Evolutionary conservation across 805 yeast species (phyloP), one percentile per base, ranked within the genome.

Genomic region (Kregervanrija delftensis): DNA sequence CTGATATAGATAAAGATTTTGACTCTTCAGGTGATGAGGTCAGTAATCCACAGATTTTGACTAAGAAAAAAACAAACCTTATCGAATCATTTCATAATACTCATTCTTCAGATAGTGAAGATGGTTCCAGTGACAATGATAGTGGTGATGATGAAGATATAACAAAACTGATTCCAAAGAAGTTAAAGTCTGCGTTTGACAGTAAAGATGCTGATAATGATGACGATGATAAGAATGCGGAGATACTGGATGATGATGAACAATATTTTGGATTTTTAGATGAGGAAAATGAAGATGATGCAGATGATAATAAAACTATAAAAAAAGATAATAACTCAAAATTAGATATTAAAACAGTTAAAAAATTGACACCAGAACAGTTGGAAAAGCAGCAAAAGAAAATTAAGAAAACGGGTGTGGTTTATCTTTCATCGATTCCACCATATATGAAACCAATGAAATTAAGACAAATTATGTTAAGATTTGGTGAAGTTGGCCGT

Each of bases 401-500:
- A 53, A 72, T 76, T 33, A 77, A 73, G 49, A 81, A 76, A 54
- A 82, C 96, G 0, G 99, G 99, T 5, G 96, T 93, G 2, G 83
- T 95, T n/a, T 93, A 93, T 55, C 64, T 93, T 3, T 89, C 97
- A 0, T 76, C 83, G 41, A 77, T 93, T 9, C 99, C 99, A 0
- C 99, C 99, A 22, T 93, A 85, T 60, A 93, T 93, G 99, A 90
- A 90, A 60, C 98, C 99, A 1, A 78, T 83, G 2, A 93, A 89
- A 60, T 70, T 93, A 65, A 74, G 95, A 55, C 93, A 89, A 42
- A 76, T 93, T 11, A 68, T 93, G 32, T 64, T 81, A 4, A 71
- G 87, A 49, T 93, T 91, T 65, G 99, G 99, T 10, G 80, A 79
- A 47, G 74, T 91, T n/a, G 96, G 87, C 55, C 72, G 98, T 51